phyloP scores from a whole-genome alignment of 306 rosid genomes.

The Fragaria iinumae region DNA sequence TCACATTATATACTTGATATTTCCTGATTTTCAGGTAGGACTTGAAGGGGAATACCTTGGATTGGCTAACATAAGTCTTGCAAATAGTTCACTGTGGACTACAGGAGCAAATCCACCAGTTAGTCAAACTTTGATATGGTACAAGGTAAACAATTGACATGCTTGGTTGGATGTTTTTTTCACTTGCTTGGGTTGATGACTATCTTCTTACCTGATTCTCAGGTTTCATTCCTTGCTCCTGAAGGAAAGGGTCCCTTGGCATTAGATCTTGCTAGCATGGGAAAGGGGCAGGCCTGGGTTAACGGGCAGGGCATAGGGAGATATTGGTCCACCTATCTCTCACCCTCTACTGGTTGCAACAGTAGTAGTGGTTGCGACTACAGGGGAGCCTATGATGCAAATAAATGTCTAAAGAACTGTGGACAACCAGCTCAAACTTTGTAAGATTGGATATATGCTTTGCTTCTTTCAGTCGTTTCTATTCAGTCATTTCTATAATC shows the following conservation, averaged over 20 bases:
- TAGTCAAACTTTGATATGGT: slow-evolving; percentile 21
- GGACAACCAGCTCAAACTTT: slow-evolving; percentile 17
- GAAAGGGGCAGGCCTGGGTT: slow-evolving; percentile 21
- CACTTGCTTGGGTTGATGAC: not conserved
- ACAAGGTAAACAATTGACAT: slow-evolving; percentile 12
- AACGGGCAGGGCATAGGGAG: slow-evolving; percentile 19
- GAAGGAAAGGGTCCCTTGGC: slow-evolving; percentile 19
- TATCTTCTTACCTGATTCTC: slow-evolving; percentile 13
- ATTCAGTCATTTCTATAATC: not conserved
- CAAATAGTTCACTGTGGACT: slow-evolving; percentile 21
- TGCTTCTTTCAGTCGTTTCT: not conserved
- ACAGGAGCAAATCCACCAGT: slow-evolving; percentile 16
- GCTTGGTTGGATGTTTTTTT: slow-evolving; percentile 1
- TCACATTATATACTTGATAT: not conserved
- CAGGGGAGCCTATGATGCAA: slow-evolving; percentile 18
- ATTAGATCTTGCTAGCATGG: slow-evolving; percentile 24
- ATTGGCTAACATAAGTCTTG: slow-evolving; percentile 10
- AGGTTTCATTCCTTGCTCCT: slow-evolving; percentile 13
- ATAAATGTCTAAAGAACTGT: slow-evolving; percentile 20
- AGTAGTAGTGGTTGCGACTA: slow-evolving; percentile 11
- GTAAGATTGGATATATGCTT: slow-evolving; percentile 1
- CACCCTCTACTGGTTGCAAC: slow-evolving; percentile 15
- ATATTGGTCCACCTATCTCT: slow-evolving; percentile 15
- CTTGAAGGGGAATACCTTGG: slow-evolving; percentile 17
- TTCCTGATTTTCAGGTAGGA: slow-evolving; percentile 13